These are phyloP conservation scores for Saccharomyces hybrid DNA, from an alignment of 1,139 yeast species.

Conservation along the genomic window DNA sequence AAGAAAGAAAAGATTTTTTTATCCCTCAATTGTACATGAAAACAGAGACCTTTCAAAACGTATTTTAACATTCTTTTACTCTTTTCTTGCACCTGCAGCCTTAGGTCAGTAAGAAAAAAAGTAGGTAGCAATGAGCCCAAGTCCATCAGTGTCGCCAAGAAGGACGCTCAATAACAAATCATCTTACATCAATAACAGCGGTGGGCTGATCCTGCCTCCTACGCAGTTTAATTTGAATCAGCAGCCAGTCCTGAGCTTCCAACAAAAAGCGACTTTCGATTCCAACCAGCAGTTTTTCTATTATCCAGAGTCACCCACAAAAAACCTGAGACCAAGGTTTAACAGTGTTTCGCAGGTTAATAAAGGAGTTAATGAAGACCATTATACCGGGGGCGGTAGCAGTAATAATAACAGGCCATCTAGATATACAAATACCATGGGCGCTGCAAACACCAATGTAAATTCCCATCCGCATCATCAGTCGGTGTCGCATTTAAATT, in stretches of 20 bases:
- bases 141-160: constrained; percentile 1
- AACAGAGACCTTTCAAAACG: background rate
- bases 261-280: background rate
- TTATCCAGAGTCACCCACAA: constrained; percentile 3
- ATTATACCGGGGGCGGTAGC: background rate
- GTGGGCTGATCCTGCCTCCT: background rate
- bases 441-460: background rate
- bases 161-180: background rate
- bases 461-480: background rate
- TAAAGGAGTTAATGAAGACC: background rate
- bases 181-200: background rate
- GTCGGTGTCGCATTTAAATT: background rate
- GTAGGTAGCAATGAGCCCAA: background rate
- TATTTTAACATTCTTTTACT: background rate
- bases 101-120: background rate
- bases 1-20: background rate
- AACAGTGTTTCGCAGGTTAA: constrained; percentile 1
- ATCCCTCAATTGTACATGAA: background rate
- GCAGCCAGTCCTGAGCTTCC: background rate
- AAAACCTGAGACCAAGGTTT: background rate
- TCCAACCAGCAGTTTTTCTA: background rate
- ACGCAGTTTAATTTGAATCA: background rate
- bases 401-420: background rate
- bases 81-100: background rate
- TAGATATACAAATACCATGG: background rate